Evolutionary conservation across 1,139 yeast genomes (phyloP).

Genomic region (Candida frijolesensis): DNA sequence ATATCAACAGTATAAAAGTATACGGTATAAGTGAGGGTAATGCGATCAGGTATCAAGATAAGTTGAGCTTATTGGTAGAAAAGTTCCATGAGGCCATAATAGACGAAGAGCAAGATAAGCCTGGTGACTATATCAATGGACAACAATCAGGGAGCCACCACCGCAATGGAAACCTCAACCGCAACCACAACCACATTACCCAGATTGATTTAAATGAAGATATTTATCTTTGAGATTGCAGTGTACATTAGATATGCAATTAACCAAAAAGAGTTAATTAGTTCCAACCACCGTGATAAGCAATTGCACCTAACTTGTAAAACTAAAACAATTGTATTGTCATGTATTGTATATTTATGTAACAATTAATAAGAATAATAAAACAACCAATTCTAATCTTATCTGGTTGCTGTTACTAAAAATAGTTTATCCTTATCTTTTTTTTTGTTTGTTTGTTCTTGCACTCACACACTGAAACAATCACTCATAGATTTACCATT

Average conservation of each 20-base stretch:
- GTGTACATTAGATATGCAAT: not conserved
- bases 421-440: no score
- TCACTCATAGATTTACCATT: no score
- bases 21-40: constrained; percentile 42
- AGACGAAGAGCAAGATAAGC: constrained; percentile 10
- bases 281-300: no score
- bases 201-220: not conserved
- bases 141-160: not conserved
- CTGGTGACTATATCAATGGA: not conserved
- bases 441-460: no score
- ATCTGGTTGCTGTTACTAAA: no score
- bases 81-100: constrained; percentile 14
- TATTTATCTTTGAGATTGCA: not conserved
- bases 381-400: no score
- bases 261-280: not conserved
- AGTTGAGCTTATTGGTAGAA: constrained; percentile 27
- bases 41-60: constrained; percentile 29
- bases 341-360: no score
- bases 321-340: no score
- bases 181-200: not conserved
- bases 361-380: no score
- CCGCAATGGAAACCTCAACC: not conserved
- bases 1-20: constrained; percentile 29
- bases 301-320: no score
- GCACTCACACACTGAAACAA: no score